Base-by-base conservation (phyloP, 73 alveolate genomes). In the Urostyla sp. region DNA sequence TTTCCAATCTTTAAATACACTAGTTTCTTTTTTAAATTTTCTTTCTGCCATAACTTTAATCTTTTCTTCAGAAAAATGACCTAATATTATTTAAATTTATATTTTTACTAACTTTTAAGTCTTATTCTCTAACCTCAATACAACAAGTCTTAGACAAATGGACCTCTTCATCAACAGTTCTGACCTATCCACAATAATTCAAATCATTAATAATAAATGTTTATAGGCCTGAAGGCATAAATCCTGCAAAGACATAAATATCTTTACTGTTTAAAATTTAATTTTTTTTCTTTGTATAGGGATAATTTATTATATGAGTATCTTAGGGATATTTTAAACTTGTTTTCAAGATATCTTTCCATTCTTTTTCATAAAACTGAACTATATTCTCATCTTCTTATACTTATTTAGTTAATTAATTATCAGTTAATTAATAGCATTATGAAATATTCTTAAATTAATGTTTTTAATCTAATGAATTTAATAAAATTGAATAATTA, bases 1-100 rank as follows among this genome's bases (percentile, higher is more conserved):
- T 54, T 78, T 86, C 94, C 94, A 86, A 0, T 76, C 87, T 38
- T 45, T 46, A 53, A 86, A 86, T 7, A 76, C 89, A 31, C 57
- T 26, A 15, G 44, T 69, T 6, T 78, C 55, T 27, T 78, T 76
- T 21, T 63, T 38, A 40, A 1, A 63, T 30, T 45, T 7, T 3
- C 37, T 2, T 3, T 57, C 61, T 38, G 4, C 27, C 3, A 63
- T 16, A 24, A 43, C 79, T 63, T 63, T 60, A 21, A 43, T 63
- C 28, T 60, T 63, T 20, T 43, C 35, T 21, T 63, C 27, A 3
- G 79, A 60, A 30, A 38, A 63, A 32, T 18, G 44, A 18, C 10
- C 23, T 40, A 7, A 1, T 3, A 46, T 24, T 40, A 32, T 34
- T 16, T 32, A 4, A 24, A n/a, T 32, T 59, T 59, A 18, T n/a